These are phyloP conservation scores for Candida orba DNA, from an alignment of 805 yeast genomes.

Conservation along the genomic window DNA sequence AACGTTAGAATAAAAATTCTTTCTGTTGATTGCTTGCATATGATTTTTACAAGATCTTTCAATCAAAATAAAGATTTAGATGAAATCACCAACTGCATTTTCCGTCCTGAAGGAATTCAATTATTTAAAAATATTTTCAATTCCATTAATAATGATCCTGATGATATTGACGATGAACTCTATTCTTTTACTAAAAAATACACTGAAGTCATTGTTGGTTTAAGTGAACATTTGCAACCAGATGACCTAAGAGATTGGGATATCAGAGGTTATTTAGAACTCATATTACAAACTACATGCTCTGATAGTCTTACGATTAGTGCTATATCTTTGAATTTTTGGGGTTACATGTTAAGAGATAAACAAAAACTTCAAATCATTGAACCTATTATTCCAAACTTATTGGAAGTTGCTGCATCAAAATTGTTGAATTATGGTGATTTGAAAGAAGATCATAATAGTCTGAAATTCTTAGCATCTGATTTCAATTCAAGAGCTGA, in stretches of 20 bases:
- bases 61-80: constrained; percentile 60
- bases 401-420: constrained; percentile 71
- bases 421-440: constrained; percentile 69
- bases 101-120: constrained; percentile 63
- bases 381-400: constrained; percentile 49
- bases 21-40: constrained; percentile 87
- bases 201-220: constrained; percentile 86
- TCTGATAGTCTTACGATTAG: constrained; percentile 86
- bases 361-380: constrained; percentile 55
- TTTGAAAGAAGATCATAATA: constrained; percentile 55
- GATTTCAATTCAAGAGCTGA: constrained; percentile 90
- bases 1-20: constrained; percentile 68
- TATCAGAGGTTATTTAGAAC: constrained; percentile 56
- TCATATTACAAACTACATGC: constrained; percentile 73
- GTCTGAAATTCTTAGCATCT: constrained; percentile 62
- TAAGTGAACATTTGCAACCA: constrained; percentile 69
- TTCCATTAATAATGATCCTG: constrained; percentile 45
- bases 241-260: constrained; percentile 44
- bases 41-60: constrained; percentile 75
- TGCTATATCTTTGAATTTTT: constrained; percentile 84
- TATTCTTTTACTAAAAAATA: constrained; percentile 83
- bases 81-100: constrained; percentile 72
- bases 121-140: constrained; percentile 61
- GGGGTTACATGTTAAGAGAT: constrained; percentile 84
- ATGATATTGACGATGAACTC: constrained; percentile 68